These are phyloP conservation scores for Passiflora organensis DNA, from an alignment of 345 rosid species.

Conservation along the genomic window DNA sequence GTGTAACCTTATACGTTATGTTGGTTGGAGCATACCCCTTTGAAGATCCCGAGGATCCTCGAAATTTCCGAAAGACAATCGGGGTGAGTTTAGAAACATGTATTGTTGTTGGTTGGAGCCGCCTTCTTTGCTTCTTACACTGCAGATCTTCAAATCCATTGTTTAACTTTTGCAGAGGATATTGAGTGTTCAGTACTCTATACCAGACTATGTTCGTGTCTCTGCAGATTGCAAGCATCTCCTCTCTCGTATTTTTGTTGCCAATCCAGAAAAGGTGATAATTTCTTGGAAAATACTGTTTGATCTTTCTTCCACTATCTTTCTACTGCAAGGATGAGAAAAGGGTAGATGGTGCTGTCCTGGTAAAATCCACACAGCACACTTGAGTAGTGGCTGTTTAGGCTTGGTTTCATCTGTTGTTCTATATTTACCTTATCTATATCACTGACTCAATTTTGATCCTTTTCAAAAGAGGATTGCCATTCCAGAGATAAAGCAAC, in stretches of 20 bases:
- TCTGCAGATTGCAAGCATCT: conserved; percentile 57
- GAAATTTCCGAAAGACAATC: conserved; percentile 65
- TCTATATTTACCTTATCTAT: background rate
- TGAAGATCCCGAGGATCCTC: conserved; percentile 72
- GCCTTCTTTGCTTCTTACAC: background rate
- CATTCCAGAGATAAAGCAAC: conserved; percentile 59
- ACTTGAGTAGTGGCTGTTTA: too few species aligned
- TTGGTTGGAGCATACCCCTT: conserved; percentile 73
- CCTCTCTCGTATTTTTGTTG: conserved; percentile 57
- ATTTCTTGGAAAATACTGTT: background rate
- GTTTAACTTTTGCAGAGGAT: conserved; percentile 42
- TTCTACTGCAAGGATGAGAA: background rate
- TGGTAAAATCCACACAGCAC: too few species aligned
- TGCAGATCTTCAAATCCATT: background rate
- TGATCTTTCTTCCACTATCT: background rate
- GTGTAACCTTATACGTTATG: conserved; percentile 74
- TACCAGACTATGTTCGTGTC: conserved; percentile 63
- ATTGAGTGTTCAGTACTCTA: conserved; percentile 51
- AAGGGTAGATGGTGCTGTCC: background rate
- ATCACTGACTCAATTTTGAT: background rate
- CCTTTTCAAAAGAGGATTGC: conserved; percentile 44
- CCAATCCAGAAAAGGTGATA: conserved; percentile 58
- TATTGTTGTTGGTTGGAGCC: background rate
- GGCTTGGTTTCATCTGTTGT: background rate
- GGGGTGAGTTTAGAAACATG: conserved; percentile 32